Evolutionary conservation across 2,329 filamentous ascomycete genomes (phyloP).

Genomic region (Fusarium heterosporum): DNA sequence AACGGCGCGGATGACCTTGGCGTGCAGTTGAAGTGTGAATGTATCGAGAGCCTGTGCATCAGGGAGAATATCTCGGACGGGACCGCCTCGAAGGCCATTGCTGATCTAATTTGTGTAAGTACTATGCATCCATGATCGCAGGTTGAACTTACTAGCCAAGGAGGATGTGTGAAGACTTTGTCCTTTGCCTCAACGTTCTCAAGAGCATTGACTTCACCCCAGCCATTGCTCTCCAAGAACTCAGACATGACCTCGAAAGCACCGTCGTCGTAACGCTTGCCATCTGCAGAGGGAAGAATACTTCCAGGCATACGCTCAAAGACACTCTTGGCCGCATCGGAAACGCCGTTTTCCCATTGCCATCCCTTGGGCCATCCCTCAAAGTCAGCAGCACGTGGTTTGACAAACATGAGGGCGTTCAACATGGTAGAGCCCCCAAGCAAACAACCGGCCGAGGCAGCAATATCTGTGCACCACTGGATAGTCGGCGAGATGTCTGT

Average conservation of each 20-base stretch:
- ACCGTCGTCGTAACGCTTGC: conserved; percentile 72
- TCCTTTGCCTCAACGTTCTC: conserved; percentile 71
- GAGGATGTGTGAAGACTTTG: conserved; percentile 70
- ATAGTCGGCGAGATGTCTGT: conserved; percentile 66
- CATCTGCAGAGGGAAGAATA: conserved; percentile 72
- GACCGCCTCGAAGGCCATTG: conserved; percentile 75
- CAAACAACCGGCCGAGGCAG: conserved; percentile 66
- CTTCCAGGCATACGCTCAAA: conserved; percentile 67
- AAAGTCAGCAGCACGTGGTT: conserved; percentile 74
- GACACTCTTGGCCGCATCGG: conserved; percentile 66
- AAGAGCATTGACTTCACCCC: conserved; percentile 71
- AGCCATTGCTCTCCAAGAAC: conserved; percentile 70
- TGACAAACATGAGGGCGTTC: conserved; percentile 75
- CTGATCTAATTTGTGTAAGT: conserved; percentile 61
- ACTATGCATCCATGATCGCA: accelerated
- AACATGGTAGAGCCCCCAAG: conserved; percentile 75
- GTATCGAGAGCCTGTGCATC: conserved; percentile 68
- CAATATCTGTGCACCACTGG: conserved; percentile 41
- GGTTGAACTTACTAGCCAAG: conserved; percentile 61
- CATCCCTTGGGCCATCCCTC: conserved; percentile 76
- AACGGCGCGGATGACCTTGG: conserved; percentile 72
- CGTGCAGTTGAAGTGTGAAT: conserved; percentile 74
- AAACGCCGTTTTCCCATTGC: conserved; percentile 66
- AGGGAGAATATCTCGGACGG: conserved; percentile 76
- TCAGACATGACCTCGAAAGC: conserved; percentile 71